These are phyloP conservation scores for Diutina pseudorugosa DNA, from an alignment of 1,139 yeast species.

Conservation along the genomic window DNA sequence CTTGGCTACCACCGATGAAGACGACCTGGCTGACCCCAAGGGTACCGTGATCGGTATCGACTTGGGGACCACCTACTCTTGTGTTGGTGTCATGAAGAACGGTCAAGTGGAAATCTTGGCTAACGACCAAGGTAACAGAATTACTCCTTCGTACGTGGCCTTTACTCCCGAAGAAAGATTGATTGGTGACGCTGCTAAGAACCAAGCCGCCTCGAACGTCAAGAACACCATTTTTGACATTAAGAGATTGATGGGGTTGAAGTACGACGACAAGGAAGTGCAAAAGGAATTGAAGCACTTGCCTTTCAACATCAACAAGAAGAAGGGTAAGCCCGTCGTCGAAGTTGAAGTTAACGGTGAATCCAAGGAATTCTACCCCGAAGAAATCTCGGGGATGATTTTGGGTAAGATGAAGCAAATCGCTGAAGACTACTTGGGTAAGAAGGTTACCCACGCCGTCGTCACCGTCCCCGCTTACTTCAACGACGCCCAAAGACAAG, in stretches of 20 bases:
- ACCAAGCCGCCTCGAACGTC: constrained; percentile 33
- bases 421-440: constrained; percentile 55
- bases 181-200: constrained; percentile 5
- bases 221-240: constrained; percentile 56
- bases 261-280: constrained; percentile 46
- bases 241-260: constrained; percentile 58
- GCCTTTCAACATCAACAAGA: constrained; percentile 48
- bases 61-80: constrained; percentile 77
- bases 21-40: constrained; percentile 3
- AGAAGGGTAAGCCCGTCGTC: constrained; percentile 48
- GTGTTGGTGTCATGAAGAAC: constrained; percentile 44
- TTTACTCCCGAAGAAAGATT: constrained; percentile 62
- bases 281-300: constrained; percentile 46
- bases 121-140: constrained; percentile 5
- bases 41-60: constrained; percentile 56
- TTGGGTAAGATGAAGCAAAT: constrained; percentile 55
- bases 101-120: constrained; percentile 53
- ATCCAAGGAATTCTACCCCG: constrained; percentile 51
- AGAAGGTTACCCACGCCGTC: constrained; percentile 57
- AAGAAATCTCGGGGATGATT: constrained; percentile 56
- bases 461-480: constrained; percentile 60
- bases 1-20: neutral
- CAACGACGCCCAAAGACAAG: constrained; percentile 53
- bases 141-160: constrained; percentile 41
- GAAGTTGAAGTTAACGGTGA: constrained; percentile 58